A percentile compares a stretch with the other conserved stretches of the same genome.
These are phyloP conservation scores for Talaromyces funiculosus DNA, from an alignment of 2,329 filamentous ascomycete species.

Conservation along the genomic window DNA sequence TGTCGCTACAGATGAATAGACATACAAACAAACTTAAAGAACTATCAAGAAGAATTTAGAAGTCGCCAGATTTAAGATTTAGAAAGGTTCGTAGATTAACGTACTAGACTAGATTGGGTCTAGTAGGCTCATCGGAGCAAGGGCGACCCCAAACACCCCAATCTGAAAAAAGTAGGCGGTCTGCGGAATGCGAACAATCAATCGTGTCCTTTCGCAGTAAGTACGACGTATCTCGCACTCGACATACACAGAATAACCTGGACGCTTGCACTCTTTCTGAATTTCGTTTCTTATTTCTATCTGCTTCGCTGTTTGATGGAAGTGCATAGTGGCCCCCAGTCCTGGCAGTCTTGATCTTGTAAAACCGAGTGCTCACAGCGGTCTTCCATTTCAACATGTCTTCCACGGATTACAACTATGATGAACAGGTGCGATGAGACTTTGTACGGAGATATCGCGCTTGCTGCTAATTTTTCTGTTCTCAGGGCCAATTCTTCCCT, in stretches of 20 bases:
- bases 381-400: constrained; percentile 48
- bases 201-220: constrained; percentile 14
- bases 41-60: not conserved
- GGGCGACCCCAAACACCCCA: not conserved
- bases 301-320: constrained; percentile 6
- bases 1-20: not conserved
- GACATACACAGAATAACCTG: no score
- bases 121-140: not conserved
- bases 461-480: constrained; percentile 5
- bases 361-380: constrained; percentile 11
- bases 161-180: constrained; percentile 9
- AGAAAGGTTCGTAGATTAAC: not conserved
- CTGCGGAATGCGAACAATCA: constrained; percentile 13
- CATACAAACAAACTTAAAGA: not conserved
- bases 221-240: not conserved
- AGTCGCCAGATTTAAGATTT: not conserved
- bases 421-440: constrained; percentile 64
- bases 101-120: not conserved
- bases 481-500: constrained; percentile 90
- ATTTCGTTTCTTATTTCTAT: not conserved
- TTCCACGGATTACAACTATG: constrained; percentile 96
- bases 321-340: constrained; percentile 15
- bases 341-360: constrained; percentile 13
- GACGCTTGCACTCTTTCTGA: not conserved
- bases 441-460: not conserved